Evolutionary conservation across 2,329 filamentous ascomycete genomes (phyloP), one percentile per base, ranked within the genome.

Genomic region (Cladosporium phlei): DNA sequence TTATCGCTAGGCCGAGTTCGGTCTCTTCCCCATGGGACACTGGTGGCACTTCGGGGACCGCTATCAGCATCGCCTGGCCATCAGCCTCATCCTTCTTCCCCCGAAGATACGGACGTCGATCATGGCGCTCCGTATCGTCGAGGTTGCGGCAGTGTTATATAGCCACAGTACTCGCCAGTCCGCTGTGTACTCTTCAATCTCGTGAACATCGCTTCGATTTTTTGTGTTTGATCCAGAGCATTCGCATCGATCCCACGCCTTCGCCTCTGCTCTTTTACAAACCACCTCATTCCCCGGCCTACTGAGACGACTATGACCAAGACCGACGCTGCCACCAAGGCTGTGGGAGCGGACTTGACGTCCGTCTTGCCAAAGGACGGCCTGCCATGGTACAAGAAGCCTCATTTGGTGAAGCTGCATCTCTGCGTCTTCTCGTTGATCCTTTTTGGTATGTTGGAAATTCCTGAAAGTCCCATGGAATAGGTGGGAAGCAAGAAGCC

Each of bases 151-250:
- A n/a, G n/a, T n/a, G n/a, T n/a, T n/a, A n/a, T n/a, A n/a, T n/a
- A n/a, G n/a, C n/a, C n/a, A n/a, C n/a, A n/a, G n/a, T n/a, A n/a
- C n/a, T n/a, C n/a, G n/a, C n/a, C n/a, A n/a, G n/a, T n/a, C n/a
- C n/a, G n/a, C n/a, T n/a, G n/a, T n/a, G n/a, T n/a, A n/a, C n/a
- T n/a, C n/a, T n/a, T n/a, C n/a, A n/a, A n/a, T n/a, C n/a, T n/a
- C n/a, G n/a, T n/a, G n/a, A n/a, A n/a, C n/a, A n/a, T n/a, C n/a
- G n/a, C n/a, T n/a, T n/a, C n/a, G n/a, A n/a, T n/a, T n/a, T n/a
- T 59, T 93, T 87, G 73, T 88, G 83, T 68, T 87, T 89, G 28
- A 89, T 82, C 1, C 86, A n/a, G n/a, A n/a, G n/a, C n/a, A n/a
- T n/a, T n/a, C n/a, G n/a, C n/a, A n/a, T n/a, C n/a, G n/a, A n/a